A percentile compares a stretch with the other conserved stretches of the same genome.
Evolutionary conservation across 2,329 filamentous ascomycete species (phyloP).

Genomic region (Parafenestella ontariensis): DNA sequence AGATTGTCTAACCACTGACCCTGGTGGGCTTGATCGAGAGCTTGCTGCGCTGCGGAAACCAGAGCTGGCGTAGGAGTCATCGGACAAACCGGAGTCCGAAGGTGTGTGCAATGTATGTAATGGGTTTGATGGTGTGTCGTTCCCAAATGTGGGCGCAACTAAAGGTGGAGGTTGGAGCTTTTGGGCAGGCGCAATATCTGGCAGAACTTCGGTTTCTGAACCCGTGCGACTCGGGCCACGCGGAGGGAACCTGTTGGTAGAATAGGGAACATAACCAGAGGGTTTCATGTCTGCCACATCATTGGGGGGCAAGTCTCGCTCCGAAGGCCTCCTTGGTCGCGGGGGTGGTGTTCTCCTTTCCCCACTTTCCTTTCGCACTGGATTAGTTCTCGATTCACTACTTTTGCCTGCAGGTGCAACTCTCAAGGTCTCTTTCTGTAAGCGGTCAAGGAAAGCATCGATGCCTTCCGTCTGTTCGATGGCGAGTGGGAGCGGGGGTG

Average conservation of each 20-base stretch:
- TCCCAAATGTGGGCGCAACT: constrained; percentile 22
- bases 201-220: constrained; percentile 15
- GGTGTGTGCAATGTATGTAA: constrained; percentile 49
- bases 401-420: constrained; percentile 23
- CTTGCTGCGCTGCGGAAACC: constrained; percentile 44
- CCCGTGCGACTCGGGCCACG: constrained; percentile 33
- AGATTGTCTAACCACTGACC: constrained; percentile 45
- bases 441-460: constrained; percentile 46
- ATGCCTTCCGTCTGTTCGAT: constrained; percentile 43
- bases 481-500: constrained; percentile 30
- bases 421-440: constrained; percentile 43
- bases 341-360: constrained; percentile 28
- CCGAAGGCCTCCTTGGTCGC: constrained; percentile 35
- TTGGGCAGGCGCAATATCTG: constrained; percentile 7
- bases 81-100: constrained; percentile 50
- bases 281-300: constrained; percentile 29
- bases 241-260: constrained; percentile 30
- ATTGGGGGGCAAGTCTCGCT: constrained; percentile 28
- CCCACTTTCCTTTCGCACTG: constrained; percentile 30
- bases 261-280: constrained; percentile 23
- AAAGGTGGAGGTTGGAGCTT: constrained; percentile 33
- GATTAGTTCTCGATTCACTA: constrained; percentile 26
- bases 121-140: constrained; percentile 33
- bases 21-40: constrained; percentile 49
- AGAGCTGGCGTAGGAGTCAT: constrained; percentile 46